Conservation (phyloP, 257 asterid species). For the Nicotiana obtusifolia region DNA sequence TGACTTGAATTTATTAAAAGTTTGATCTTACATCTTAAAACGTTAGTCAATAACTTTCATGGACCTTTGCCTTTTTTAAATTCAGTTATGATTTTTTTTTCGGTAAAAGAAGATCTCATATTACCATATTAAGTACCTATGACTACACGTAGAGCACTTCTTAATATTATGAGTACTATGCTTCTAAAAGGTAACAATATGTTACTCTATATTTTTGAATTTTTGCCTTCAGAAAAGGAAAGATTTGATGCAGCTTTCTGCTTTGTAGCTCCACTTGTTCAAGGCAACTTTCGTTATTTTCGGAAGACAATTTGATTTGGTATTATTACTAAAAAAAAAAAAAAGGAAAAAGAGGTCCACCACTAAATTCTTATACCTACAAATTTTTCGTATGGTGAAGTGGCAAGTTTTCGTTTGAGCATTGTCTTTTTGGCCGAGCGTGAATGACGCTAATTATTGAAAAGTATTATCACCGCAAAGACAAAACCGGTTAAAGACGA, state of each 20-base stretch:
- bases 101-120: background rate
- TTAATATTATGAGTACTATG: background rate
- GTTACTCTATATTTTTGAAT: background rate
- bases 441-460: constrained; percentile 3
- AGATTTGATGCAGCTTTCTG: constrained; percentile 2
- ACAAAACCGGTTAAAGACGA: background rate
- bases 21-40: background rate
- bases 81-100: too few relatives aligned
- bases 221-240: constrained; percentile 3
- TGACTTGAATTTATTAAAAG: background rate
- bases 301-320: background rate
- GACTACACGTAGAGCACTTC: background rate
- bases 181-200: background rate
- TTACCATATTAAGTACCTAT: background rate
- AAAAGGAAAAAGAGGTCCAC: background rate
- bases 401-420: background rate
- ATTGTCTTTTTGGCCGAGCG: background rate
- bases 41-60: too few relatives aligned
- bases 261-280: background rate
- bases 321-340: background rate
- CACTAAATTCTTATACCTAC: background rate
- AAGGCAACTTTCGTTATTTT: constrained; percentile 7
- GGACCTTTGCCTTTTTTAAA: too few relatives aligned
- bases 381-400: background rate
- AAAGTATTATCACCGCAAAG: background rate